These are phyloP conservation scores for Ceratopteris richardii DNA, from an alignment of 75 land plant genomes.

Conservation along the genomic window DNA sequence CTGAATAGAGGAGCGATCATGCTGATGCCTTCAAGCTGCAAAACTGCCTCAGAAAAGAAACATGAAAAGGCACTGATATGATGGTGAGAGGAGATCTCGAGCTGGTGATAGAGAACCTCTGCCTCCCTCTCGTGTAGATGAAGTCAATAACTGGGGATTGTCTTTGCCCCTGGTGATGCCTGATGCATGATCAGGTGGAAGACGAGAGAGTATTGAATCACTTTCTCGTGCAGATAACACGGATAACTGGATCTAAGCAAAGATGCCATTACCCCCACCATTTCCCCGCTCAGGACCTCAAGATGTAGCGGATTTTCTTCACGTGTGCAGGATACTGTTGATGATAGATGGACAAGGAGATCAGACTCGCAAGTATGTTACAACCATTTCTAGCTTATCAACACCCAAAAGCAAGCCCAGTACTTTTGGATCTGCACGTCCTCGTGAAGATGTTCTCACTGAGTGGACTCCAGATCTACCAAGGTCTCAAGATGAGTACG, in stretches of 20 bases:
- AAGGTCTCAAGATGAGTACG: slow-evolving; percentile 35
- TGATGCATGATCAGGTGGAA: slow-evolving; percentile 10
- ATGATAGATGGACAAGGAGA: slow-evolving; percentile 21
- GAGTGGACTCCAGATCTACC: slow-evolving; percentile 60
- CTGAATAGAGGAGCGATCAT: too few species aligned
- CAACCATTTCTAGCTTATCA: not conserved
- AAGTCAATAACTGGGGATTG: slow-evolving; percentile 56
- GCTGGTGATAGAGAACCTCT: slow-evolving; percentile 32
- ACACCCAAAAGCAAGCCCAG: slow-evolving; percentile 26
- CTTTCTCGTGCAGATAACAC: slow-evolving; percentile 64
- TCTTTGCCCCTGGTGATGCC: slow-evolving; percentile 5
- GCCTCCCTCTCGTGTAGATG: slow-evolving; percentile 64
- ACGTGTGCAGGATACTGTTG: not conserved
- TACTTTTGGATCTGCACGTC: slow-evolving; percentile 62
- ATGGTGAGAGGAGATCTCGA: slow-evolving; percentile 35
- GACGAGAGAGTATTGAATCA: slow-evolving; percentile 4
- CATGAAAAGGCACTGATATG: too few species aligned
- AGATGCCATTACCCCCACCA: slow-evolving; percentile 30
- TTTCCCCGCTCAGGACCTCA: not conserved
- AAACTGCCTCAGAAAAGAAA: too few species aligned
- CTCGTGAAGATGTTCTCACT: slow-evolving; percentile 54
- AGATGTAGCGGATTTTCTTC: not conserved
- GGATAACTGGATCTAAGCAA: slow-evolving; percentile 62
- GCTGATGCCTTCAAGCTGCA: too few species aligned
- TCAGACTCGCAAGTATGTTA: slow-evolving; percentile 4